These are phyloP conservation scores for Colletotrichum nymphaeae DNA, from an alignment of 2,329 filamentous ascomycete species.

Conservation along the genomic window DNA sequence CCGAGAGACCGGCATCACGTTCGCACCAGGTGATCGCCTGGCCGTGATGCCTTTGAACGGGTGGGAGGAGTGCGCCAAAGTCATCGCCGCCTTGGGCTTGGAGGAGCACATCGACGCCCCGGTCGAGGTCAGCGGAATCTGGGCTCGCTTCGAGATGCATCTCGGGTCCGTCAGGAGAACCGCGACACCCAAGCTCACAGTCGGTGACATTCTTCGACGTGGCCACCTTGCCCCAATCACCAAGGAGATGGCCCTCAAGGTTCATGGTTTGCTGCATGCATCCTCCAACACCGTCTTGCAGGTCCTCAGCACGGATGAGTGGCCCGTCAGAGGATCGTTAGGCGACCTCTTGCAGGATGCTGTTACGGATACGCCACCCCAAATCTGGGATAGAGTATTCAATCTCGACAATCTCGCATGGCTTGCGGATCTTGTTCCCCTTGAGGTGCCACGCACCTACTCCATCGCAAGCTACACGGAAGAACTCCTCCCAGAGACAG, in stretches of 20 bases:
- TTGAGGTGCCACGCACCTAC: constrained; percentile 65
- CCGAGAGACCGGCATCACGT: constrained; percentile 63
- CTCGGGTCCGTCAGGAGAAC: constrained; percentile 50
- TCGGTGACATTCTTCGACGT: constrained; percentile 61
- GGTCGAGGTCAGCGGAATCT: constrained; percentile 51
- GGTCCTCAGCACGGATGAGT: constrained; percentile 60
- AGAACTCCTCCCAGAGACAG: constrained; percentile 61
- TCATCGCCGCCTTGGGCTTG: constrained; percentile 61
- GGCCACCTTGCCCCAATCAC: constrained; percentile 64
- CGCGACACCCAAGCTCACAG: constrained; percentile 47
- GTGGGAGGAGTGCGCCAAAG: constrained; percentile 66
- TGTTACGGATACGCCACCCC: constrained; percentile 57
- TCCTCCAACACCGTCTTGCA: constrained; percentile 62
- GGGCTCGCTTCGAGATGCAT: constrained; percentile 60
- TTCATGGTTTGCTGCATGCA: constrained; percentile 60
- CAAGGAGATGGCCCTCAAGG: constrained; percentile 59
- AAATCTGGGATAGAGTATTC: constrained; percentile 64
- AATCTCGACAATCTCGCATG: constrained; percentile 56
- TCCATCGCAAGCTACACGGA: constrained; percentile 63
- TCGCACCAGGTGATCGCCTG: constrained; percentile 62
- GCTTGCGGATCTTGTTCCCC: constrained; percentile 57
- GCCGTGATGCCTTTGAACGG: constrained; percentile 66
- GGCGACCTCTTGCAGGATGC: constrained; percentile 62
- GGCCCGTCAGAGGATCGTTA: constrained; percentile 62
- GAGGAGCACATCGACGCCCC: constrained; percentile 56